Evolutionary conservation across 129 eudicot species (phyloP).

Genomic region (Ambrosia trifida): DNA sequence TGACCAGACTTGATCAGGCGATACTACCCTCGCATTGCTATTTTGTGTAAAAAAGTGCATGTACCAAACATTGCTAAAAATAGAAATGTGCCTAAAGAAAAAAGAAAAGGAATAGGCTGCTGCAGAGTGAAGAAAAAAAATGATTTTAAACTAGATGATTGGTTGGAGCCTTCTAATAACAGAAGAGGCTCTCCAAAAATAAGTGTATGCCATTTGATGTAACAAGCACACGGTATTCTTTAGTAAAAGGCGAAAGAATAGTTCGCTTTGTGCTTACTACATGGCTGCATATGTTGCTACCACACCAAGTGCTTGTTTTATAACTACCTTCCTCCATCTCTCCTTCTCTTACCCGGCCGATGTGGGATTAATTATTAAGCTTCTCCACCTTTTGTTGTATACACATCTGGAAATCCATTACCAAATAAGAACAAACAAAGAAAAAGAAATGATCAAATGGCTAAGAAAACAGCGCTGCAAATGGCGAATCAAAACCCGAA

Average conservation of each 20-base stretch:
- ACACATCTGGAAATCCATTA: too few species aligned
- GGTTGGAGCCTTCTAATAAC: background rate
- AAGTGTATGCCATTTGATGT: conserved; percentile 38
- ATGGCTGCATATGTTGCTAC: conserved; percentile 45
- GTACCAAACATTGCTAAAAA: too few species aligned
- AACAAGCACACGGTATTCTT: conserved; percentile 74
- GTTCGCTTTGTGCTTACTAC: conserved; percentile 65
- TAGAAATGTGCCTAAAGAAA: background rate
- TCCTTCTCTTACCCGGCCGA: background rate
- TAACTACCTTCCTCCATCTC: background rate
- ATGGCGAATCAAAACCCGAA: too few species aligned
- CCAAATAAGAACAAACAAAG: too few species aligned
- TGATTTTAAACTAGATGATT: background rate
- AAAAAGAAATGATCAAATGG: too few species aligned
- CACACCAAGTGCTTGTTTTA: too few species aligned
- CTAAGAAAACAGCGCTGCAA: too few species aligned
- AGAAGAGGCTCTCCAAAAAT: conserved; percentile 42
- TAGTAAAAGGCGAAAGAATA: conserved; percentile 93
- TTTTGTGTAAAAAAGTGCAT: too few species aligned
- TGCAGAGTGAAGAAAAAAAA: background rate
- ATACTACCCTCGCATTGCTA: too few species aligned
- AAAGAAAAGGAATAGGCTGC: background rate
- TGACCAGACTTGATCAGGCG: too few species aligned
- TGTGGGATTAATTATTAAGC: background rate
- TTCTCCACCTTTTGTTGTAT: too few species aligned